Base-by-base conservation (phyloP, 495 filamentous ascomycete genomes). In the Cercophora samala region DNA sequence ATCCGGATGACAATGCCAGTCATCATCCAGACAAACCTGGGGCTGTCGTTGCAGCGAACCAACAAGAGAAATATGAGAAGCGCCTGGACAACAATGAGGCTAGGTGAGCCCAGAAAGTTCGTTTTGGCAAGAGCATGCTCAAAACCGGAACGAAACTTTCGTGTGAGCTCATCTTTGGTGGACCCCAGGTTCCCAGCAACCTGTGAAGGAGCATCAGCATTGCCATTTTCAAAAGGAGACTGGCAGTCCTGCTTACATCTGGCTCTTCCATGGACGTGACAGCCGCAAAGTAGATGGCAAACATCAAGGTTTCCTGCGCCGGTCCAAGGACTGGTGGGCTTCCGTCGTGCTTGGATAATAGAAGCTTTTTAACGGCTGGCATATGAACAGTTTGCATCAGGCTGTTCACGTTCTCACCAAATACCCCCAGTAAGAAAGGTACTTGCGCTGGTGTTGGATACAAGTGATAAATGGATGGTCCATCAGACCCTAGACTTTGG, bases 211-310 rank as follows among this genome's bases (percentile, higher is more conserved):
- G 70, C 72, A 22, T 37, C 24, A 69, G 67, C 70, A 58, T 17
- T 5, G 18, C 5, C 3, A 29, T 19, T 29, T 26, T 61, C 13
- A 22, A 15, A 19, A 46, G 68, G n/a, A 56, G 6, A n/a, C n/a
- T n/a, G n/a, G n/a, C n/a, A 21, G 6, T n/a, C 19, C 8, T 24
- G n/a, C 78, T 69, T 63, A 79, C 79, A 74, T 87, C 84, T 5
- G 85, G 81, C 9, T 85, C 81, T 22, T 86, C 85, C 82, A 87
- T 82, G 0, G 85, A 88, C 1, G 77, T 80, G 13, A 88, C 72
- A 1, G 87, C 80, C 0, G 85, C 81, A 70, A 87, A 88, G 70
- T 87, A 88, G 5, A 88, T 85, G 0, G 85, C 77, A 71, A 88
- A 87, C 72, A 88, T 75, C 56, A 89, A 71, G 15, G 87, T 85